Evolutionary conservation across 176 grass and related monocot species (phyloP).

Genomic region (Ampelocalamus luodianensis): DNA sequence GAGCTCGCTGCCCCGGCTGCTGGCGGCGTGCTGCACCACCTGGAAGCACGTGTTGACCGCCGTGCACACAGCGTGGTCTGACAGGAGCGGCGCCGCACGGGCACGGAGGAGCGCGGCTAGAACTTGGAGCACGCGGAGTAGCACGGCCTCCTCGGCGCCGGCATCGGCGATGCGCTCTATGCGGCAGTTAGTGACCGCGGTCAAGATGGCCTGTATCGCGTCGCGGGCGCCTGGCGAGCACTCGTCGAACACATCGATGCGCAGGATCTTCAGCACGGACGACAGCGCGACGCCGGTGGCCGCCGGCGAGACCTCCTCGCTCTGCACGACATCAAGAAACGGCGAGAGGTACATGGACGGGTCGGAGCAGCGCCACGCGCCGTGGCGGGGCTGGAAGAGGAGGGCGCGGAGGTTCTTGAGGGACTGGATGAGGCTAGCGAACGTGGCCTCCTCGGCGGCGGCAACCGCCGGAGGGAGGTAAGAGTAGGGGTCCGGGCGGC

Average conservation of each 20-base stretch:
- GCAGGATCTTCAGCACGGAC: conserved; percentile 82
- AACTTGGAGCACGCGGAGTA: conserved; percentile 85
- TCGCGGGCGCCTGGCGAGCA: conserved; percentile 78
- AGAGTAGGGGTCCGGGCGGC: conserved; percentile 56
- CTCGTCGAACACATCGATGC: conserved; percentile 86
- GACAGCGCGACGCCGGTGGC: conserved; percentile 83
- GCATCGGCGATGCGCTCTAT: conserved; percentile 70
- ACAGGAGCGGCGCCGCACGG: conserved; percentile 67
- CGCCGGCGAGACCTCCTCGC: conserved; percentile 65
- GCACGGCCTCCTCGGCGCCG: conserved; percentile 76
- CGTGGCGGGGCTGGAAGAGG: conserved; percentile 79
- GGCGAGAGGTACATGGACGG: conserved; percentile 76
- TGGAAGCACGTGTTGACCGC: conserved; percentile 92
- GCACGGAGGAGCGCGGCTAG: conserved; percentile 58
- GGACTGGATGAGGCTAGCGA: conserved; percentile 62
- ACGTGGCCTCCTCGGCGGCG: conserved; percentile 50
- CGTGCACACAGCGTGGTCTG: conserved; percentile 73
- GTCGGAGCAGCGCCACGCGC: conserved; percentile 78
- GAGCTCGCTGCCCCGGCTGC: conserved; percentile 64
- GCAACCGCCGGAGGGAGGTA: conserved; percentile 42
- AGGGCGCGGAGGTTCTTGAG: conserved; percentile 74
- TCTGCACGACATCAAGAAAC: conserved; percentile 86
- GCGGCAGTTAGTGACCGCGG: conserved; percentile 66
- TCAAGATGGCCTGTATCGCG: conserved; percentile 68
- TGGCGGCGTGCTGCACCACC: conserved; percentile 79